These are phyloP conservation scores for Epichloe gansuensis DNA, from an alignment of 2,329 filamentous ascomycete species.

Conservation along the genomic window DNA sequence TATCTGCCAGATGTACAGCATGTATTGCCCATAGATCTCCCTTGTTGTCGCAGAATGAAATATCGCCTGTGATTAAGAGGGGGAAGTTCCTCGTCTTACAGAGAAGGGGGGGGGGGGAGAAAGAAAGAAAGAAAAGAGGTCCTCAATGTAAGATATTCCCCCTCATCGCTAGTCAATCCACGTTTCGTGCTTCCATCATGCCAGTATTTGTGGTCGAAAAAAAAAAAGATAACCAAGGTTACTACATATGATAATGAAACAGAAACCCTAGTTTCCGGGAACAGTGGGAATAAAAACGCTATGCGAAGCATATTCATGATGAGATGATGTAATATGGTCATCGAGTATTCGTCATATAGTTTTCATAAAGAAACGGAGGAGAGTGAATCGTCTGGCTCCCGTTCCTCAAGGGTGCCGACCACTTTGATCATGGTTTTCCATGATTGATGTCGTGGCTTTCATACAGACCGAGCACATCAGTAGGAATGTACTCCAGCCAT, in stretches of 20 bases:
- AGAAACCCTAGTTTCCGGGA: not conserved
- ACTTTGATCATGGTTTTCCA: slow-evolving; percentile 7
- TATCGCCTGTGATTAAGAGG: too few relatives aligned
- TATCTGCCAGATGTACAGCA: not conserved
- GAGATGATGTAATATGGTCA: not conserved
- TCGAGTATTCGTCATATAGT: too few relatives aligned
- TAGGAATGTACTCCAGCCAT: slow-evolving; percentile 63
- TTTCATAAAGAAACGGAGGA: too few relatives aligned
- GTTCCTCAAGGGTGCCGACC: not conserved
- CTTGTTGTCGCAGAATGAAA: not conserved
- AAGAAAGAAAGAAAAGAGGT: not conserved
- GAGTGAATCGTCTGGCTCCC: too few relatives aligned
- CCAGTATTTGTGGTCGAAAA: not conserved
- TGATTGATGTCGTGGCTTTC: slow-evolving; percentile 22
- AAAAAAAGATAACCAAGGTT: not conserved
- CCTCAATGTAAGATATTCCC: not conserved
- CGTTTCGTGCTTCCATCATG: not conserved
- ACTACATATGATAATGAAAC: not conserved
- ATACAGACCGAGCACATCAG: slow-evolving; percentile 48
- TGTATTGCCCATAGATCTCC: not conserved
- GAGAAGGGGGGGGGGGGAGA: too few relatives aligned
- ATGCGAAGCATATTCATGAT: not conserved
- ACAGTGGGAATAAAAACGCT: not conserved
- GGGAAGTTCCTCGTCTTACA: not conserved
- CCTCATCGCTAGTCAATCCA: not conserved